Evolutionary conservation across 1,284 basidiomycete species (phyloP).

Genomic region (Ceratobasidium sp.): DNA sequence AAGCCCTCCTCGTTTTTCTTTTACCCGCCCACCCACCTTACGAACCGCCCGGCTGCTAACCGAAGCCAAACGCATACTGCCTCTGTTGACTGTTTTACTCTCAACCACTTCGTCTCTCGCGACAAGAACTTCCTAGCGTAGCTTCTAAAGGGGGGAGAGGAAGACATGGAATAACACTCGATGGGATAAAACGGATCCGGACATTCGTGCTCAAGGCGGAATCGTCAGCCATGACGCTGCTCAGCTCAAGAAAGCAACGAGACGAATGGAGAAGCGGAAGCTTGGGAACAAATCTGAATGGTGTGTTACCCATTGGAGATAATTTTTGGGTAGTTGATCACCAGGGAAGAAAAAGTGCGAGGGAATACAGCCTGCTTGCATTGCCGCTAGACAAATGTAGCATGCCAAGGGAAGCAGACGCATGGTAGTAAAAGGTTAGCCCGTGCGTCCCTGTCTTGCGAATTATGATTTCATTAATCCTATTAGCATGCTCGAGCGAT

Average conservation of each 20-base stretch:
- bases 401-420: slow-evolving; percentile 82
- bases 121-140: slow-evolving; percentile 77
- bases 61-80: slow-evolving; percentile 73
- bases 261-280: slow-evolving; percentile 91
- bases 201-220: slow-evolving; percentile 83
- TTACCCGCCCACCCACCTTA: too few relatives aligned
- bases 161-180: slow-evolving; percentile 80
- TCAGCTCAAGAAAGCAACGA: slow-evolving; percentile 88
- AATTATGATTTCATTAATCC: neutral
- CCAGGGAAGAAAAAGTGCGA: slow-evolving; percentile 83
- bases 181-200: slow-evolving; percentile 91
- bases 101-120: slow-evolving; percentile 79
- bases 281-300: slow-evolving; percentile 84
- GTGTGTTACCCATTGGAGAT: slow-evolving; percentile 62
- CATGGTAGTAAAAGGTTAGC: slow-evolving; percentile 60
- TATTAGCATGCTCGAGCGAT: neutral
- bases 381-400: slow-evolving; percentile 89
- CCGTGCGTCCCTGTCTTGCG: neutral
- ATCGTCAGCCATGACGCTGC: slow-evolving; percentile 88
- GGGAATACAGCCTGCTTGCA: slow-evolving; percentile 74
- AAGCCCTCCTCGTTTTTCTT: too few relatives aligned
- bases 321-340: slow-evolving; percentile 1
- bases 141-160: slow-evolving; percentile 81
- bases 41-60: too few relatives aligned
- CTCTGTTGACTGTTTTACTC: slow-evolving; percentile 84